phyloP scores from a whole-genome alignment of 345 rosid genomes.

The Salix udensis region DNA sequence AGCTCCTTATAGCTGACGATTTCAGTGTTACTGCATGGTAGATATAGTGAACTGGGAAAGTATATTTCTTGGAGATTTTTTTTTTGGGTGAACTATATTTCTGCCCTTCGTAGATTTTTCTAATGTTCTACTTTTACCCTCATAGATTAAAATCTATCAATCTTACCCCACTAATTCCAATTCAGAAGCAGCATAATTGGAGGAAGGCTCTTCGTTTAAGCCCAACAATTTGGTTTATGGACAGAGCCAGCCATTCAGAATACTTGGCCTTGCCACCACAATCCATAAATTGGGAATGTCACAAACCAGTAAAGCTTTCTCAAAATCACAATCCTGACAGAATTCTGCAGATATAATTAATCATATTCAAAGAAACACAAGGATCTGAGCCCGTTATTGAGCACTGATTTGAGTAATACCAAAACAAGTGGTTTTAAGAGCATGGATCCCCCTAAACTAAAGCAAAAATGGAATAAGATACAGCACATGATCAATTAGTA shows the following conservation, averaged over 20 bases:
- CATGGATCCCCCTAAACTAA: no score
- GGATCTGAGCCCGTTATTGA: background rate
- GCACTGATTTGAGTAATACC: background rate
- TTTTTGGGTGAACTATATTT: no score
- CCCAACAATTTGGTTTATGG: background rate
- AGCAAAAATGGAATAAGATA: no score
- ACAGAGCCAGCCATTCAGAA: background rate
- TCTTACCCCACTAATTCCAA: background rate
- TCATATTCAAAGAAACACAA: background rate
- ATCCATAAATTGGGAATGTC: background rate
- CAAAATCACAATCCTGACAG: background rate
- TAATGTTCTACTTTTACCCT: background rate
- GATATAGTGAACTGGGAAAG: background rate
- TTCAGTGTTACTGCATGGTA: background rate
- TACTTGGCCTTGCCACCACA: background rate
- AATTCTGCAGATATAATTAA: background rate
- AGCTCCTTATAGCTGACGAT: background rate
- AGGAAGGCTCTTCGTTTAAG: background rate
- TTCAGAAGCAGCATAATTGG: background rate
- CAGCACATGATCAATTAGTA: background rate
- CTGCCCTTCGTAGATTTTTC: background rate
- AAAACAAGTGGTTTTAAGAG: background rate
- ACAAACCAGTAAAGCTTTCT: no score
- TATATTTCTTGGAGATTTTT: background rate
- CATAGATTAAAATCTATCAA: background rate